Evolutionary conservation across 371 early-diverging fungal genomes (phyloP).

Genomic region (Lichtheimia corymbifera): DNA sequence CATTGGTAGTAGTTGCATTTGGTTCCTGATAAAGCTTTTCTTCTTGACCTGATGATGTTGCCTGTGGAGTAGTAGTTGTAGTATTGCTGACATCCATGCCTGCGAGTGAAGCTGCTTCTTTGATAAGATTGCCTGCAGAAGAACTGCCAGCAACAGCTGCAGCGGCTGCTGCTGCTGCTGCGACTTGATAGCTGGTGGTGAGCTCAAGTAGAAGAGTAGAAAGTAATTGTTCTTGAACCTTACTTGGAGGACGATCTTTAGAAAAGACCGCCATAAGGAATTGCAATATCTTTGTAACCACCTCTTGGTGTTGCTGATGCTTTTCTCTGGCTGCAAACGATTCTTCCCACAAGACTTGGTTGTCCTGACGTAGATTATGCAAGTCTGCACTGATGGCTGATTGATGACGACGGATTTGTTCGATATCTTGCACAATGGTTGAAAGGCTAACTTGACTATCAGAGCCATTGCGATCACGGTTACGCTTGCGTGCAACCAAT

Average conservation of each 20-base stretch:
- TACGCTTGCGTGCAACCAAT: constrained; percentile 53
- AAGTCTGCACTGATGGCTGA: constrained; percentile 78
- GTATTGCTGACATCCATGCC: constrained; percentile 5
- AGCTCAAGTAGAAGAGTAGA: constrained; percentile 9
- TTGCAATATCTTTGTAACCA: constrained; percentile 83
- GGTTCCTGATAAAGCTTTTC: background rate
- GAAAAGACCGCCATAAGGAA: constrained; percentile 58
- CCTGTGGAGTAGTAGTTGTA: background rate
- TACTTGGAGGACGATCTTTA: constrained; percentile 13
- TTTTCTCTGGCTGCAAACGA: constrained; percentile 69
- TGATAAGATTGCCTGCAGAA: constrained; percentile 9
- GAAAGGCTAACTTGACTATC: constrained; percentile 43
- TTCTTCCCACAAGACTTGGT: constrained; percentile 85
- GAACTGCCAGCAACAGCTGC: background rate
- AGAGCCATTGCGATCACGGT: constrained; percentile 34
- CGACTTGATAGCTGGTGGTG: constrained; percentile 7
- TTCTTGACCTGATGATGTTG: background rate
- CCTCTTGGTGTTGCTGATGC: constrained; percentile 82
- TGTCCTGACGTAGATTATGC: constrained; percentile 77
- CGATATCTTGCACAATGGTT: constrained; percentile 68
- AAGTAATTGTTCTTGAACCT: constrained; percentile 2
- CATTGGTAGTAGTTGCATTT: background rate
- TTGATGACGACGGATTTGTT: constrained; percentile 83
- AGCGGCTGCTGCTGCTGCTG: constrained; percentile 1
- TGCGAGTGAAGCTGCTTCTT: constrained; percentile 19